Evolutionary conservation across 202 grass and related monocot genomes (phyloP).

Genomic region (Hordeum pubiflorum): DNA sequence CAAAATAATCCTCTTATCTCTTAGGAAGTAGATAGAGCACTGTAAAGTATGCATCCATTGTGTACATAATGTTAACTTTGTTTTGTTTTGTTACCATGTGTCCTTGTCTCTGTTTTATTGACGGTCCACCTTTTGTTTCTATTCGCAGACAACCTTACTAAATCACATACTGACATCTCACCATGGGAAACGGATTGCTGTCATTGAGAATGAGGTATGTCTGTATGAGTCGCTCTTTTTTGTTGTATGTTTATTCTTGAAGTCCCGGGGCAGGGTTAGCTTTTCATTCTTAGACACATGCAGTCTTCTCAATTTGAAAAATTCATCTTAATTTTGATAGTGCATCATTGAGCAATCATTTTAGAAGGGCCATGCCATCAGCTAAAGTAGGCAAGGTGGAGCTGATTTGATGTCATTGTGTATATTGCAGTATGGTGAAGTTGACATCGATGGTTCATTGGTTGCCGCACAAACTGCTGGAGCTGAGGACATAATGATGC

Average conservation of each 20-base stretch:
- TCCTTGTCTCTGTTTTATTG: not conserved
- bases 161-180: conserved; percentile 70
- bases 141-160: conserved; percentile 85
- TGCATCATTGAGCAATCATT: not conserved
- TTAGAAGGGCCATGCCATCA: not conserved
- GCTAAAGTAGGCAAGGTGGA: not conserved
- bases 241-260: not conserved
- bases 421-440: conserved; percentile 78
- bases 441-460: conserved; percentile 91
- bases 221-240: not conserved
- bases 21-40: not conserved
- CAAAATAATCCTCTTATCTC: not conserved
- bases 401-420: not conserved
- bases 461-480: conserved; percentile 84
- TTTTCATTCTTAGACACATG: not conserved
- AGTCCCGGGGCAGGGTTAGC: not conserved
- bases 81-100: not conserved
- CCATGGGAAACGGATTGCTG: conserved; percentile 88
- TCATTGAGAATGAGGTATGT: conserved; percentile 98
- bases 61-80: not conserved
- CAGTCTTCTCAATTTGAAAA: not conserved
- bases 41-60: not conserved
- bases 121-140: not conserved
- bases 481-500: conserved; percentile 94
- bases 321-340: not conserved